Percentiles rank a stretch among this genome's conserved stretches.
phyloP scores from a whole-genome alignment of 345 rosid species.

The Brassica napus region DNA sequence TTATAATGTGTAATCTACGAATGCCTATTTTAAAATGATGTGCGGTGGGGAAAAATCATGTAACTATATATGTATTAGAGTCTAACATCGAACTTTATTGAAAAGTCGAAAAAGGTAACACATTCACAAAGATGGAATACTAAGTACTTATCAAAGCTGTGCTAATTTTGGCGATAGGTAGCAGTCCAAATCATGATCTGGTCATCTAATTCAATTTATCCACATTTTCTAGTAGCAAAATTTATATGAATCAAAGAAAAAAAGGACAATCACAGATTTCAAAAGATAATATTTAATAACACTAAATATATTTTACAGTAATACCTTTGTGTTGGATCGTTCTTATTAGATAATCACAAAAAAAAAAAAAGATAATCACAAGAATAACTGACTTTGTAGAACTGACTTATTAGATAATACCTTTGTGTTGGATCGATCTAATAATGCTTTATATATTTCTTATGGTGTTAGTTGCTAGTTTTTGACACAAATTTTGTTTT shows the following conservation, averaged over 20 bases:
- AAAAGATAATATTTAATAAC: background rate
- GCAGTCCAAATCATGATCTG: constrained; percentile 39
- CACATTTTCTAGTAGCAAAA: background rate
- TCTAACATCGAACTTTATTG: constrained; percentile 43
- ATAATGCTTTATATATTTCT: background rate
- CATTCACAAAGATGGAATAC: constrained; percentile 26
- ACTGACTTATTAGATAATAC: background rate
- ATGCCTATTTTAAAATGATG: constrained; percentile 18
- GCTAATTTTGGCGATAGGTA: constrained; percentile 37
- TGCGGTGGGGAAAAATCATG: background rate
- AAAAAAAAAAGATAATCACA: background rate
- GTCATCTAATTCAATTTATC: constrained; percentile 21
- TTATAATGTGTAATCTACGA: constrained; percentile 19
- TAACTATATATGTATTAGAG: constrained; percentile 32
- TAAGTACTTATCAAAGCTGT: constrained; percentile 36
- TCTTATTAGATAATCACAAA: background rate
- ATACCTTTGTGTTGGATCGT: background rate
- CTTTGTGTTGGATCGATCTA: background rate
- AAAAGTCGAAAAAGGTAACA: constrained; percentile 31
- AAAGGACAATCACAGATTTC: background rate
- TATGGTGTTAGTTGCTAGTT: background rate
- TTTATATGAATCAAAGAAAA: background rate
- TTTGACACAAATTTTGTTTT: background rate
- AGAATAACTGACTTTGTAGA: background rate
- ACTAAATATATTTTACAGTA: background rate